Percentiles rank a stretch among this genome's conserved stretches.
Evolutionary conservation across 2,329 filamentous ascomycete genomes (phyloP).

Genomic region (Pyrenochaeta sp.): DNA sequence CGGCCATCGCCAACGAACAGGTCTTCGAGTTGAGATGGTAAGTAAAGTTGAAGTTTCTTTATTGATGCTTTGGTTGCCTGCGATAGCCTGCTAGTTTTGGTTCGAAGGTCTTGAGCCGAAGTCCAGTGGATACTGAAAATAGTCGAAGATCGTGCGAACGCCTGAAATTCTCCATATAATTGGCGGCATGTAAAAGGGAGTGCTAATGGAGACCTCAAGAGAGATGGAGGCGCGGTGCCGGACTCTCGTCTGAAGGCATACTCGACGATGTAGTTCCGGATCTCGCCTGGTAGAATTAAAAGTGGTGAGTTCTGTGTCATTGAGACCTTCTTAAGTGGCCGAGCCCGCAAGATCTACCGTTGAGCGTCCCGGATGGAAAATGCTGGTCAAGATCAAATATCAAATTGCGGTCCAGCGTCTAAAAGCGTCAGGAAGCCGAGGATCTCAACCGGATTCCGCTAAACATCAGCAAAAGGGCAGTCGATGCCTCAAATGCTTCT

Average conservation of each 20-base stretch:
- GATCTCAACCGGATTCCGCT: too few species aligned
- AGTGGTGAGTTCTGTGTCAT: conserved; percentile 9
- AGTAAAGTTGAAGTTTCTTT: conserved; percentile 18
- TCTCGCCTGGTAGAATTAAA: conserved; percentile 24
- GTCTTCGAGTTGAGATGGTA: neutral
- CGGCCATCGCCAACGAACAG: neutral
- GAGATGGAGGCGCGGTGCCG: conserved; percentile 11
- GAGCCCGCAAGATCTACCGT: too few species aligned
- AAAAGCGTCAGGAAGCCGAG: too few species aligned
- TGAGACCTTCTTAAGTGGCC: neutral
- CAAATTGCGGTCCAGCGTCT: too few species aligned
- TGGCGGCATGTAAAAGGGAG: conserved; percentile 27
- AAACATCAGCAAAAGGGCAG: too few species aligned
- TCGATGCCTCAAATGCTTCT: too few species aligned
- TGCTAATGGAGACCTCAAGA: conserved; percentile 21
- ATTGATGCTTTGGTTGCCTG: conserved; percentile 4
- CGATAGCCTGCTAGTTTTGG: conserved; percentile 5
- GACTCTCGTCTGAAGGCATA: conserved; percentile 19
- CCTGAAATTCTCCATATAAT: conserved; percentile 21
- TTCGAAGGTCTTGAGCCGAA: conserved; percentile 2
- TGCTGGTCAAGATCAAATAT: too few species aligned
- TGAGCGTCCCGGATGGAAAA: too few species aligned
- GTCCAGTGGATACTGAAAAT: conserved; percentile 17
- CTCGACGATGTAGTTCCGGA: conserved; percentile 25
- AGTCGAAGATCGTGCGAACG: conserved; percentile 17